Conservation (phyloP, 768 basidiomycete species). For the Rhodotorula babjevae region DNA sequence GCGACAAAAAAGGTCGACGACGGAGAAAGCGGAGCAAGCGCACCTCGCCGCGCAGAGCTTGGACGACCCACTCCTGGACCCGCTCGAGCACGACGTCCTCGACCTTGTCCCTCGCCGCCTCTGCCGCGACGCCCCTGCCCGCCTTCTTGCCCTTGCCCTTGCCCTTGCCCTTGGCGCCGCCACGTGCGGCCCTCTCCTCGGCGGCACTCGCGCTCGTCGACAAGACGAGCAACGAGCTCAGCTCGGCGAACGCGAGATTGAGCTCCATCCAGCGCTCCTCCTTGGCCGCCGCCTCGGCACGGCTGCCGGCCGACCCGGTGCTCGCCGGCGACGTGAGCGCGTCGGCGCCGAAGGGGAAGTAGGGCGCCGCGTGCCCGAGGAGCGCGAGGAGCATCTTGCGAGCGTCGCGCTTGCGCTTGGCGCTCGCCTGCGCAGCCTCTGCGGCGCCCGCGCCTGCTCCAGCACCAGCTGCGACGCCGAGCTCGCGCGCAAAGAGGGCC, state of each 20-base stretch:
- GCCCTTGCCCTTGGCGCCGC: not conserved
- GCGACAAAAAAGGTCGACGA: no score
- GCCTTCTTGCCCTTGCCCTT: not conserved
- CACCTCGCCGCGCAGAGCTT: conserved; percentile 31
- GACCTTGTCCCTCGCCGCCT: not conserved
- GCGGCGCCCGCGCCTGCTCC: not conserved
- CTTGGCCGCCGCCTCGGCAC: not conserved
- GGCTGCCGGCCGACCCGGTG: not conserved
- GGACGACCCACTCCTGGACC: conserved; percentile 38
- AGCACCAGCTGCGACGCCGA: not conserved
- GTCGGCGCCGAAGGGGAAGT: conserved; percentile 69
- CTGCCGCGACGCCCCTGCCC: not conserved
- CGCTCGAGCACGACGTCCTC: conserved; percentile 15
- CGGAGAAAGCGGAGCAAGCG: no score
- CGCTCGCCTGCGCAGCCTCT: conserved; percentile 7
- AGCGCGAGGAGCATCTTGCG: conserved; percentile 46
- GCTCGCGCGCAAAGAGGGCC: conserved; percentile 61
- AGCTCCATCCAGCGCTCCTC: conserved; percentile 66
- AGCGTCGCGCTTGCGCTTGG: not conserved
- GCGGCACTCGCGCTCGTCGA: not conserved
- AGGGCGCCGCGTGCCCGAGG: conserved; percentile 68
- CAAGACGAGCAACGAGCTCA: conserved; percentile 59
- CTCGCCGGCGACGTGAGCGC: conserved; percentile 31
- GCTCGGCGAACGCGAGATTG: conserved; percentile 71
- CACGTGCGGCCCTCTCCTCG: not conserved